Base-by-base conservation (phyloP, 1,284 basidiomycete genomes). In the Naganishia liquefaciens region DNA sequence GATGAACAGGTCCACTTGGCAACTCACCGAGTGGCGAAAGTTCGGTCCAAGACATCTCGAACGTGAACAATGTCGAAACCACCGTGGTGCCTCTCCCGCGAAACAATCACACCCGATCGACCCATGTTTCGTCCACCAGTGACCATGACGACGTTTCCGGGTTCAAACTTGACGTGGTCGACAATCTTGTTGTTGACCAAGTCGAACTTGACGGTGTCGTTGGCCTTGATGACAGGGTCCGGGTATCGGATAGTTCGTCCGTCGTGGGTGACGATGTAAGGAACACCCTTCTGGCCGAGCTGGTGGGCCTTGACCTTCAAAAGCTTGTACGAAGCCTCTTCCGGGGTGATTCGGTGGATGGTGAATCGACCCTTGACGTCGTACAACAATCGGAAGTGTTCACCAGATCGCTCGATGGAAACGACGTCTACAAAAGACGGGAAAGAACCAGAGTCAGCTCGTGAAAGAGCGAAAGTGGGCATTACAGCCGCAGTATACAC, bases 91-190 rank as follows among this genome's bases (percentile, higher is more conserved):
- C 93, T 93, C 85, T 99, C 96, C 74, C 89, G 87, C 83, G 95
- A 91, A 68, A 91, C 87, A 75, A 99, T 96, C 70, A 93, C 86
- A 85, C 95, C 96, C 69, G 88, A 89, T 84, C 96, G 89, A 76
- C 96, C 95, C 92, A 96, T 96, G 89, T 98, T 99, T 81, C 95
- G 93, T 74, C 95, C 95, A 80, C 95, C 95, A 70, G 96, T 99
- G 83, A 96, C 87, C 86, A 96, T 93, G 80, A 92, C 93, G 72
- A 96, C 88, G 84, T 96, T 96, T 73, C 95, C 95, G 67, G 91
- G 92, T 80, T 99, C 96, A 78, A 99, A 99, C 81, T 92, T 89
- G 80, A 96, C 87, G 79, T 87, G 91, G 77, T 95, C 94, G 73
- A 85, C 86, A 78, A 99, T 93, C 85, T 98, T 98, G 83, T 87